Base-by-base conservation (phyloP, 1,284 basidiomycete genomes). In the Apiotrichum gamsii region DNA sequence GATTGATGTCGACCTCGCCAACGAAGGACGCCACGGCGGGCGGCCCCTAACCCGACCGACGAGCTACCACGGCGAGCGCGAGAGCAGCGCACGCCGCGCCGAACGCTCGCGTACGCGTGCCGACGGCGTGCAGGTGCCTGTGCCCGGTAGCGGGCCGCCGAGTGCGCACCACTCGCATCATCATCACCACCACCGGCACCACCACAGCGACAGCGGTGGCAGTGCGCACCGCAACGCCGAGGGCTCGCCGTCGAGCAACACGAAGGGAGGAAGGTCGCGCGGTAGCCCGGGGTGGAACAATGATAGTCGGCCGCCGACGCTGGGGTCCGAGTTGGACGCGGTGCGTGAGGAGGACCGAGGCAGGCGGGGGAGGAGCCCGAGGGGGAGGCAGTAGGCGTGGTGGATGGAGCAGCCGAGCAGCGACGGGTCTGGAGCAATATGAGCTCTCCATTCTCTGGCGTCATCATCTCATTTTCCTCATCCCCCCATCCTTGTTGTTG, bases 311-410 rank as follows among this genome's bases (percentile, higher is more conserved):
- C 24, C 37, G 10, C 52, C 52, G 5, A 47, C 48, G 8, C 37
- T 54, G 3, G 52, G 52, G 8, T 42, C 47, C 15, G 52, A 54
- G 36, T 41, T 54, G 10, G 45, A 47, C 16, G 49, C 34, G 6
- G 45, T 54, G 11, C 45, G 51, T 20, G 49, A 50, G 45, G 49
- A 54, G n/a, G 43, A 45, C 20, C 29, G 43, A 4, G 36, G 43
- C 3, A 19, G 43, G 8, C 18, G 43, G 2, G 43, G 43, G 8
- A 30, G 40, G 6, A 15, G 10, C 9, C 31, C 31, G 13, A 28
- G 25, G 8, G 11, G 25, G 25, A 28, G 11, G 25, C 25, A 11
- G 25, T 6, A 28, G 25, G 25, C 25, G 25, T 28, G n/a, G n/a
- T n/a, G n/a, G n/a, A n/a, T n/a, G n/a, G n/a, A n/a, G n/a, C n/a